A percentile compares a stretch with the other conserved stretches of the same genome.
These are phyloP conservation scores for Mortierella sp. DNA, from an alignment of 371 early-diverging fungal species.

Conservation along the genomic window DNA sequence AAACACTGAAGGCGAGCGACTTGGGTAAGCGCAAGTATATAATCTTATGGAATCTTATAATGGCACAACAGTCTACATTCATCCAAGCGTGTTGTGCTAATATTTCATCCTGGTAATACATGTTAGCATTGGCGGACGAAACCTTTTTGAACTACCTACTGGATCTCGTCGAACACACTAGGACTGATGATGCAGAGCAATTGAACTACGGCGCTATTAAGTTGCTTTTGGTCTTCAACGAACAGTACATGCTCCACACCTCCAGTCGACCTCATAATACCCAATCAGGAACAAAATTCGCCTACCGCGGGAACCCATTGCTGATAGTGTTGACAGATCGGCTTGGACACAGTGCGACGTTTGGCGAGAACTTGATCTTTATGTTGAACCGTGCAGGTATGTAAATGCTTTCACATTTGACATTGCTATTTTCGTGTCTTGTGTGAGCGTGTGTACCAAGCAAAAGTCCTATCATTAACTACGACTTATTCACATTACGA, in stretches of 20 bases:
- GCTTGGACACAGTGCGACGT: conserved; percentile 78
- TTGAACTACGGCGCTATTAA: conserved; percentile 82
- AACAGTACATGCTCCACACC: conserved; percentile 76
- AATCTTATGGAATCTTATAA: neutral
- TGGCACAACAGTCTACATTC: neutral
- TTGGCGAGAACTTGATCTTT: conserved; percentile 88
- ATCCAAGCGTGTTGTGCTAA: neutral
- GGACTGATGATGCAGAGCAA: conserved; percentile 75
- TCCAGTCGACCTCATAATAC: conserved; percentile 36
- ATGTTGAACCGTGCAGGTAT: conserved; percentile 88
- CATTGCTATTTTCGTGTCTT: neutral
- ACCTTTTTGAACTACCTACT: conserved; percentile 67
- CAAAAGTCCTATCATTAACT: neutral
- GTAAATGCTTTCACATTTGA: neutral
- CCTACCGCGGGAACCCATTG: conserved; percentile 63
- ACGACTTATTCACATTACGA: neutral
- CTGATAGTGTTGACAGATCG: conserved; percentile 70
- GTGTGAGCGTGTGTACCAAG: neutral
- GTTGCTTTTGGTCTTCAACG: conserved; percentile 76
- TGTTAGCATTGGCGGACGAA: conserved; percentile 61
- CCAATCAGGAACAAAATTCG: conserved; percentile 7
- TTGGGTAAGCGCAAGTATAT: conserved; percentile 60
- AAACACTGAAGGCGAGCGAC: conserved; percentile 71
- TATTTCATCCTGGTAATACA: neutral
- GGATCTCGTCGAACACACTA: conserved; percentile 79